Evolutionary conservation across 2,329 filamentous ascomycete genomes (phyloP), one percentile per base, ranked within the genome.

Genomic region (Cercospora citrullina): DNA sequence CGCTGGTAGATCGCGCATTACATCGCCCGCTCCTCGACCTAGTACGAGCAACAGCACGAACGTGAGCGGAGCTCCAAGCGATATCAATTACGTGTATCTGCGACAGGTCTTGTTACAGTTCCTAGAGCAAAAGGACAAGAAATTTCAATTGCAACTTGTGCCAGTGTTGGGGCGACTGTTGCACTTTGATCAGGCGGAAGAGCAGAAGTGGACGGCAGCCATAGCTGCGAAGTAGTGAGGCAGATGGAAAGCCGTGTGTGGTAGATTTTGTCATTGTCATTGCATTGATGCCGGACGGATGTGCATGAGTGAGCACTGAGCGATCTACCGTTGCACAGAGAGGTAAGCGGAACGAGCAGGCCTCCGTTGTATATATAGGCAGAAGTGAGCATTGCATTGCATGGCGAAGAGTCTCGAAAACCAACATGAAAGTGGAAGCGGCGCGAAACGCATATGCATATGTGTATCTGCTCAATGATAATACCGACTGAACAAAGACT

Each of bases 31-130:
- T 6, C 69, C 69, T 23, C 62, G 62, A 18, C 51, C 31, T 18
- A 58, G 65, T 31, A 75, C 71, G 6, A 74, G 69, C 31, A 65
- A 65, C 39, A 65, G 60, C 31, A 61, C 57, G 5, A 31, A 45
- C 14, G 45, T 31, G 16, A 23, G 63, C 28, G 60, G 60, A 18
- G 31, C 63, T n/a, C 21, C 45, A 7, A 31, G 45, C 61, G 58
- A 58, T 10, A 76, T 89, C 55, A 87, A 90, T 73, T 87, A 87
- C 72, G 85, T 88, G 69, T 94, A 95, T 75, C 80, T 94, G 64
- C 94, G 93, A 84, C 93, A 91, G 8, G 91, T 94, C 64, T 79
- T 95, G 73, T 80, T 95, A 72, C 91, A 94, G 79, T 94, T 94
- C 78, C 79, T 95, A 71, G 90, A 94, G 82, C 89, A 92, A 72